These are phyloP conservation scores for Pholiota adiposa DNA, from an alignment of 1,284 basidiomycete genomes.

Conservation along the genomic window DNA sequence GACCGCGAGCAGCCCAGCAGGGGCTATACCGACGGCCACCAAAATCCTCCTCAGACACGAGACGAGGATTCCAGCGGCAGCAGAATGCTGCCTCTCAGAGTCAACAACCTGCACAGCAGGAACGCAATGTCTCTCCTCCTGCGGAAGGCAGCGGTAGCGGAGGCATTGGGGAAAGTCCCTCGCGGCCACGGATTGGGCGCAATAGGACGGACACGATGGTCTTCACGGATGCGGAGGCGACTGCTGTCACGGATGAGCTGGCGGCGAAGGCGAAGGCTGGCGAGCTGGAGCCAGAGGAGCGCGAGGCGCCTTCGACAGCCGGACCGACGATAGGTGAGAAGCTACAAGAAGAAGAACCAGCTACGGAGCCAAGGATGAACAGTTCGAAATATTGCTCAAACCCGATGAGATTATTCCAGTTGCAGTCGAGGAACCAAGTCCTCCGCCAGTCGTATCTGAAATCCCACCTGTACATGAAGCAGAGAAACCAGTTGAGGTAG, in stretches of 20 bases:
- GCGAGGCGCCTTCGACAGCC: constrained; percentile 16
- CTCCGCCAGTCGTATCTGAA: not conserved
- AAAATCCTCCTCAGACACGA: constrained; percentile 17
- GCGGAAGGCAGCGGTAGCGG: constrained; percentile 12
- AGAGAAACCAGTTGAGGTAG: not conserved
- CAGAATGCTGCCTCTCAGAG: constrained; percentile 4
- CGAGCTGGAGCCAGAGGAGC: constrained; percentile 23
- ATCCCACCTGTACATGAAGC: not conserved
- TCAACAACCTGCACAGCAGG: constrained; percentile 19
- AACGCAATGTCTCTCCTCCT: constrained; percentile 10
- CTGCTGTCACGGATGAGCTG: constrained; percentile 30
- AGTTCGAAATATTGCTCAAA: constrained; percentile 13
- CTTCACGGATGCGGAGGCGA: constrained; percentile 52
- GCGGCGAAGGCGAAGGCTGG: constrained; percentile 28
- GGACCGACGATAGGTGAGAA: constrained; percentile 8
- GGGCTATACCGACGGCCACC: constrained; percentile 14
- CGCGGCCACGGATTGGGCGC: constrained; percentile 53
- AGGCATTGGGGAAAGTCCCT: constrained; percentile 16
- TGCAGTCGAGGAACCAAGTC: not conserved
- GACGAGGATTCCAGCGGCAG: constrained; percentile 4
- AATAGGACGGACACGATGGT: constrained; percentile 81
- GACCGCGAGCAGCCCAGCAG: constrained; percentile 26
- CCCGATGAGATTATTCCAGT: not conserved
- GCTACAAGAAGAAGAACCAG: constrained; percentile 3
- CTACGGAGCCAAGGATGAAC: constrained; percentile 2